Percentiles rank a stretch among this genome's conserved stretches.
Conservation (phyloP, 2,329 filamentous ascomycete species). For the Chaetomiaceae sp. region DNA sequence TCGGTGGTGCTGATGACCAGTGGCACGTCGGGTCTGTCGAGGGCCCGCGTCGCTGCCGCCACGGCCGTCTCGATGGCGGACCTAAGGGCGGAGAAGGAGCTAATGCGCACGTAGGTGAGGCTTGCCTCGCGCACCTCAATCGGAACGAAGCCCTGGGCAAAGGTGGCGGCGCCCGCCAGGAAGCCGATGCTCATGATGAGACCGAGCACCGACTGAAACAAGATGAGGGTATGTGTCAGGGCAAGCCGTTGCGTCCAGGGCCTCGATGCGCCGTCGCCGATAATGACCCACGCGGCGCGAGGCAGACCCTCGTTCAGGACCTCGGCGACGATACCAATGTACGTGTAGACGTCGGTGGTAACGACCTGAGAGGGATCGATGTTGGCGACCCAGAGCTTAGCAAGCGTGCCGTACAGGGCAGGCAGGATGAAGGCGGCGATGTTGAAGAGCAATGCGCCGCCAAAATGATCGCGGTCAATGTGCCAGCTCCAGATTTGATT, state of each 20-base stretch:
- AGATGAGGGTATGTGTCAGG: slow-evolving; percentile 58
- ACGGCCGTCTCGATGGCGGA: slow-evolving; percentile 42
- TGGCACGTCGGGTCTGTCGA: not conserved
- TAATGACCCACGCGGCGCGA: slow-evolving; percentile 62
- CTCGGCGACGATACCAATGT: slow-evolving; percentile 62
- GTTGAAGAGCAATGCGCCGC: slow-evolving; percentile 10
- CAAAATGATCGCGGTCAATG: too few species aligned
- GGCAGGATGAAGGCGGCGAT: slow-evolving; percentile 11
- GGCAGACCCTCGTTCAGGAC: slow-evolving; percentile 70
- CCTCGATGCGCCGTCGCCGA: slow-evolving; percentile 58
- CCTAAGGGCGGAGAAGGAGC: slow-evolving; percentile 57
- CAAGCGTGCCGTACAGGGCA: slow-evolving; percentile 61
- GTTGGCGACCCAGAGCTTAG: slow-evolving; percentile 66
- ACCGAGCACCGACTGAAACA: slow-evolving; percentile 47
- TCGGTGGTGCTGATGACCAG: not conserved
- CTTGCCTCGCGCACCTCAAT: slow-evolving; percentile 50
- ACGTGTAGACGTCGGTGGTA: slow-evolving; percentile 63
- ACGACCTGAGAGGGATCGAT: slow-evolving; percentile 60
- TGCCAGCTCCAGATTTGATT: too few species aligned
- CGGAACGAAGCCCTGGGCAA: slow-evolving; percentile 61
- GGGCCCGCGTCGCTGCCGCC: not conserved
- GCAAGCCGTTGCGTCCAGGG: slow-evolving; percentile 46
- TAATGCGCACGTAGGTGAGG: slow-evolving; percentile 60
- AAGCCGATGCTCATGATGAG: slow-evolving; percentile 45
- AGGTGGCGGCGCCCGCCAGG: slow-evolving; percentile 45